Evolutionary conservation across 257 asterid genomes (phyloP), one percentile per base, ranked within the genome.

Genomic region (Mentha longifolia): DNA sequence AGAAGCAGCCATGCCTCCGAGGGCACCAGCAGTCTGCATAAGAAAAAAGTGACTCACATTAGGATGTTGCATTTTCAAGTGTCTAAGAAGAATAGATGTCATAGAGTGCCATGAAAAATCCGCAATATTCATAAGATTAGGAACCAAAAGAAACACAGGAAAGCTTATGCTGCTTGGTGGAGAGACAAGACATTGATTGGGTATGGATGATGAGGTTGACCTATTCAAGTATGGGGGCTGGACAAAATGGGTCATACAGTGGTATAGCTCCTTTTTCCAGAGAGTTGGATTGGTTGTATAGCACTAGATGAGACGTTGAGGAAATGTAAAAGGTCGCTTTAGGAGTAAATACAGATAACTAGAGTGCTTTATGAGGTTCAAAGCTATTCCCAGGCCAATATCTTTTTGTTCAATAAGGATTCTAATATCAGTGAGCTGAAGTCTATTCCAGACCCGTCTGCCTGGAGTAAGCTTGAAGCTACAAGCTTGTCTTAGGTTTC

Each of bases 1-100:
- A 77, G 98, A 94, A 76, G 98, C 96, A 60, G 97, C 98, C 74
- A 94, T 12, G 72, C 98, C 98, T 82, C 98, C 98, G 75, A 94
- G 81, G 55, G 92, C 95, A 79, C 98, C 98, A 74, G 97, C 96
- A 74, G 95, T 85, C 98, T 94, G 76, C 65, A 75, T 7, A 45
- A 50, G 59, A 80, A 42, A 70, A 60, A 66, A 65, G 61, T 61
- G 30, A 73, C 42, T 28, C 47, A 5, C 15, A 42, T 72, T 66
- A 71, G 61, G 52, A 46, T 39, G 39, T 42, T 20, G 41, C 62
- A 22, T 62, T 49, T 25, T 42, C 46, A 50, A 52, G 62, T 30
- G 76, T 65, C 68, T 47, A 17, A 72, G 28, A 71, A n/a, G n/a
- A n/a, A n/a, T n/a, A n/a, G n/a, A n/a, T n/a, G n/a, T n/a, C n/a